Conservation (phyloP, 78 protist genomes). For the Blattamonas nauphoetae region DNA sequence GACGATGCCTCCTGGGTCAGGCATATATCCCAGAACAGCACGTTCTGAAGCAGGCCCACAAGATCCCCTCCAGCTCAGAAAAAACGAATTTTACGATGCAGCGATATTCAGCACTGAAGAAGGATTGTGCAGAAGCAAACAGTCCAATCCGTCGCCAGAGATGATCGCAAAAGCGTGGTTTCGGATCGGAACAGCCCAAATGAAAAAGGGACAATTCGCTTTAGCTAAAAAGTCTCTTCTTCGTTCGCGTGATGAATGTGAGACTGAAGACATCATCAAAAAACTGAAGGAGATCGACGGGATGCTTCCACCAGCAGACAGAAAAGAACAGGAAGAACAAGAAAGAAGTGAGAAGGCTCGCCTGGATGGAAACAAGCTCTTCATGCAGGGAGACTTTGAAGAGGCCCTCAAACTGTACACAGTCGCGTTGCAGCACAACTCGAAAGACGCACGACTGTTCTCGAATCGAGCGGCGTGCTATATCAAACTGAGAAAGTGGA, state of each 20-base stretch:
- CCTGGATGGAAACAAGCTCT: slow-evolving; percentile 18
- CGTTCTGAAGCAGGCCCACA: too few species aligned
- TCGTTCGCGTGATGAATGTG: background rate
- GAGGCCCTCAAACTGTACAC: background rate
- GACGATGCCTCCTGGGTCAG: too few species aligned
- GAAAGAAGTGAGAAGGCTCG: background rate
- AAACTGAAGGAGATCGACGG: background rate
- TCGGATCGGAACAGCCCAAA: background rate
- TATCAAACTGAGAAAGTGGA: background rate
- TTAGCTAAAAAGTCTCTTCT: background rate
- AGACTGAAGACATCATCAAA: background rate
- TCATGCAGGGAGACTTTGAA: slow-evolving; percentile 7
- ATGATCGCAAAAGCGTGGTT: background rate
- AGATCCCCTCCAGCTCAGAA: background rate
- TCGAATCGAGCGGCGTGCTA: slow-evolving; percentile 26
- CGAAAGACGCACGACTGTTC: background rate
- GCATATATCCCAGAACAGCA: too few species aligned
- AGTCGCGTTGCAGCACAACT: background rate
- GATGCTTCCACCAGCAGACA: background rate
- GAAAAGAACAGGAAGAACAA: background rate
- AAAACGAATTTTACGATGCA: background rate
- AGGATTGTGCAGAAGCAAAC: background rate
- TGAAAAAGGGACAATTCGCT: background rate
- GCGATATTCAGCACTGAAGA: background rate
- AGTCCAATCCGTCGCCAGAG: background rate